phyloP scores from a whole-genome alignment of 2,329 filamentous ascomycete genomes.

The Microcyclospora pomicola region DNA sequence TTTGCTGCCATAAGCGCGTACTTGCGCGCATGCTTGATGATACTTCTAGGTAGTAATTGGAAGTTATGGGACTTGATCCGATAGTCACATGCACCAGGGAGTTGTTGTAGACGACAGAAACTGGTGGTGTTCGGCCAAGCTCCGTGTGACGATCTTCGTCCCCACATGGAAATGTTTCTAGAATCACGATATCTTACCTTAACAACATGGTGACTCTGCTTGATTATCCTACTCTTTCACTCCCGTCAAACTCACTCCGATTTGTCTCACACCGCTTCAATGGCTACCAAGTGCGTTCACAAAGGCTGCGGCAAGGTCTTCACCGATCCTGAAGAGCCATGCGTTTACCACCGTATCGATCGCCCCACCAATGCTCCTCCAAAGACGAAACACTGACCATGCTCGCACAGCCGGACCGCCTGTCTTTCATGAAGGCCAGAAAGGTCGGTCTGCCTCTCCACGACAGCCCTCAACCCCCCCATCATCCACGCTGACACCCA shows the following conservation, averaged over 20 bases:
- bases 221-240: too few relatives aligned
- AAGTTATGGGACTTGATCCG: too few relatives aligned
- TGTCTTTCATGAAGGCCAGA: conserved; percentile 94
- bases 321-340: conserved; percentile 67
- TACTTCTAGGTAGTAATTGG: too few relatives aligned
- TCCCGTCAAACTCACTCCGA: too few relatives aligned
- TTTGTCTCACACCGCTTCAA: conserved; percentile 19
- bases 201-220: too few relatives aligned
- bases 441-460: conserved; percentile 49
- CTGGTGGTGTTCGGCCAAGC: too few relatives aligned
- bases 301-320: conserved; percentile 88
- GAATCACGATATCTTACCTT: too few relatives aligned
- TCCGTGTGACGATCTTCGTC: too few relatives aligned
- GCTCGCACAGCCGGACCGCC: conserved; percentile 32
- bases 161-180: too few relatives aligned
- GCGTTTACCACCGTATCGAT: conserved; percentile 72
- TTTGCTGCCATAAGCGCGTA: neutral
- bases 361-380: too few relatives aligned
- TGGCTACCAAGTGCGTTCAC: conserved; percentile 84
- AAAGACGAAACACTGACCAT: conserved; percentile 1
- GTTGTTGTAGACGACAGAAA: too few relatives aligned
- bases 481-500: conserved; percentile 1
- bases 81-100: too few relatives aligned
- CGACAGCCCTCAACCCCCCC: conserved; percentile 1
- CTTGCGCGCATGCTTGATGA: neutral